Percentiles rank a stretch among this genome's conserved stretches.
Evolutionary conservation across 2,329 filamentous ascomycete species (phyloP).

Genomic region (Colletotrichum incanum): DNA sequence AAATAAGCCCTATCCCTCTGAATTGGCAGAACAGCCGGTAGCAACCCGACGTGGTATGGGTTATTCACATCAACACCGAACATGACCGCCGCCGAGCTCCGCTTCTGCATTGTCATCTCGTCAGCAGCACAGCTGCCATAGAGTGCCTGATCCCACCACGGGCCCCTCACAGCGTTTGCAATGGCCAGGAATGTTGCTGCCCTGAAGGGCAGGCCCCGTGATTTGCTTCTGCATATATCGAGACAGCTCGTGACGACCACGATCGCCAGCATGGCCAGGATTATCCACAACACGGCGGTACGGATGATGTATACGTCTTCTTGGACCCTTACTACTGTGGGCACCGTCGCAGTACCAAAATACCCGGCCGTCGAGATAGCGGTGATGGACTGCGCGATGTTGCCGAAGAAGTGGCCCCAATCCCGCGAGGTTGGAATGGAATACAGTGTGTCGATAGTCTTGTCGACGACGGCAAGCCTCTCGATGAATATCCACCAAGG

Average conservation of each 20-base stretch:
- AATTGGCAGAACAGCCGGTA: slow-evolving; percentile 27
- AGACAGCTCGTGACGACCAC: slow-evolving; percentile 18
- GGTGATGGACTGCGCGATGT: slow-evolving; percentile 18
- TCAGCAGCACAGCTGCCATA: slow-evolving; percentile 28
- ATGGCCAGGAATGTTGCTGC: slow-evolving; percentile 28
- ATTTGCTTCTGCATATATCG: slow-evolving; percentile 31
- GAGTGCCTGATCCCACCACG: slow-evolving; percentile 27
- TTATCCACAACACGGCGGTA: slow-evolving; percentile 22
- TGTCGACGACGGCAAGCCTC: slow-evolving; percentile 11
- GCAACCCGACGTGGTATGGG: slow-evolving; percentile 4
- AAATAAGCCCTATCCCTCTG: slow-evolving; percentile 8
- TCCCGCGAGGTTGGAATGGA: neutral
- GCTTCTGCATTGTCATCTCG: slow-evolving; percentile 17
- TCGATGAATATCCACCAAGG: slow-evolving; percentile 20
- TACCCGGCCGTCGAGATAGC: slow-evolving; percentile 25
- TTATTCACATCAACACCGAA: slow-evolving; percentile 15
- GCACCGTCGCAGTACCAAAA: slow-evolving; percentile 25
- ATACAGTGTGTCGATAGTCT: slow-evolving; percentile 22
- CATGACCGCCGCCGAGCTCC: slow-evolving; percentile 22
- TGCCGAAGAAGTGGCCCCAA: slow-evolving; percentile 31
- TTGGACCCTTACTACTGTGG: neutral
- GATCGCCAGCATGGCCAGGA: slow-evolving; percentile 14
- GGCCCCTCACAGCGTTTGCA: slow-evolving; percentile 25
- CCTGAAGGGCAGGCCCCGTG: slow-evolving; percentile 17
- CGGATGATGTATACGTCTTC: slow-evolving; percentile 25